Percentiles rank a stretch among this genome's conserved stretches.
phyloP scores from a whole-genome alignment of 1,139 yeast species.

The Arxiozyma bovina region DNA sequence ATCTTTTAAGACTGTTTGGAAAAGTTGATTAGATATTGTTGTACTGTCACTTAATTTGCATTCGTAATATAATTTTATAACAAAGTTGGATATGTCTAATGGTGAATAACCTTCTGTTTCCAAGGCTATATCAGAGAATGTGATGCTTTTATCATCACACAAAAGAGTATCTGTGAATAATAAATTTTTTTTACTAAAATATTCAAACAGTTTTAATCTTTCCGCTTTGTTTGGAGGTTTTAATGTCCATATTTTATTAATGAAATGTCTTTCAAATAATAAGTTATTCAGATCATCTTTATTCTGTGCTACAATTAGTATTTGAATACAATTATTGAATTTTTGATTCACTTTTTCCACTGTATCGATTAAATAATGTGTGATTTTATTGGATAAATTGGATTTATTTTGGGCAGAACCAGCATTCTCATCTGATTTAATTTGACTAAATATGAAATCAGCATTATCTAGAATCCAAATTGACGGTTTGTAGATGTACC shows the following conservation, averaged over 20 bases:
- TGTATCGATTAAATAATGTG: slow-evolving; percentile 32
- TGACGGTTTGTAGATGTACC: slow-evolving; percentile 77
- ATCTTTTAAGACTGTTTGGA: slow-evolving; percentile 52
- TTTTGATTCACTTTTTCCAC: slow-evolving; percentile 35
- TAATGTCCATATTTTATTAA: slow-evolving; percentile 55
- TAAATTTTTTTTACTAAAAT: slow-evolving; percentile 32
- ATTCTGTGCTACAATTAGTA: slow-evolving; percentile 43
- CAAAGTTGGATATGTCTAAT: slow-evolving; percentile 62
- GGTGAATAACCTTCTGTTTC: slow-evolving; percentile 90
- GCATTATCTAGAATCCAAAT: slow-evolving; percentile 69
- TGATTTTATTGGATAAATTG: slow-evolving; percentile 27
- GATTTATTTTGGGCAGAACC: slow-evolving; percentile 29
- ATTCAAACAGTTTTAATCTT: slow-evolving; percentile 44
- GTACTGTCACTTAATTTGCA: slow-evolving; percentile 10
- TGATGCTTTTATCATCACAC: background rate
- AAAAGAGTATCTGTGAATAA: background rate
- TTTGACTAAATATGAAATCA: slow-evolving; percentile 48
- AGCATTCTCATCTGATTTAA: slow-evolving; percentile 12
- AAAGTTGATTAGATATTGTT: slow-evolving; percentile 30
- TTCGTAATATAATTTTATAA: slow-evolving; percentile 70
- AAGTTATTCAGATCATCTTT: slow-evolving; percentile 57
- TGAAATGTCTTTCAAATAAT: slow-evolving; percentile 58
- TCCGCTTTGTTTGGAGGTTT: slow-evolving; percentile 63
- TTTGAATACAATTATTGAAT: slow-evolving; percentile 28
- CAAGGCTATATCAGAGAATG: slow-evolving; percentile 50